These are phyloP conservation scores for Babesia ovata DNA, from an alignment of 169 alveolate species.

Conservation along the genomic window DNA sequence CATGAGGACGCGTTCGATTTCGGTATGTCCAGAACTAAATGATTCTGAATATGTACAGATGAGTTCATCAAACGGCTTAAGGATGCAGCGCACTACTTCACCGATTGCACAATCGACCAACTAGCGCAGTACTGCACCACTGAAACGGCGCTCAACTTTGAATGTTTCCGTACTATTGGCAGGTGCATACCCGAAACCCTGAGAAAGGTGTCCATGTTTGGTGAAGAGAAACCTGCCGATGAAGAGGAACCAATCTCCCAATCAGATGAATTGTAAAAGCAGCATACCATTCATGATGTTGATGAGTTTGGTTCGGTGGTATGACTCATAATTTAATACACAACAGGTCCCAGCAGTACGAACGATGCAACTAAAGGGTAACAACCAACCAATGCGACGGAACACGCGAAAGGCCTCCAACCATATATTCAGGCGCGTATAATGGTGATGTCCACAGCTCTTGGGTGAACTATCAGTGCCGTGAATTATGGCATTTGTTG, in stretches of 20 bases:
- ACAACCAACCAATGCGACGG: no score
- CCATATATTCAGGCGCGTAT: no score
- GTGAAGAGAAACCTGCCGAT: constrained; percentile 2
- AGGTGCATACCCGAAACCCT: constrained; percentile 36
- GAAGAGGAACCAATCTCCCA: no score
- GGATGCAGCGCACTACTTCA: constrained; percentile 8
- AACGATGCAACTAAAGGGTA: no score
- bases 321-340: no score
- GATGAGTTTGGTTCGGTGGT: neutral
- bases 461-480: no score
- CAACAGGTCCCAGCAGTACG: neutral
- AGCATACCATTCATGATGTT: no score
- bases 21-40: neutral
- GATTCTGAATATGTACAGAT: neutral
- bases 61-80: constrained; percentile 15
- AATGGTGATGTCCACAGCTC: no score
- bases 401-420: no score
- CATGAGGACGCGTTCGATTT: neutral
- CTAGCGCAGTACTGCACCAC: constrained; percentile 27
- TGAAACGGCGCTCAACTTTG: constrained; percentile 60
- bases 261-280: no score
- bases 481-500: no score
- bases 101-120: constrained; percentile 54
- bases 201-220: constrained; percentile 23
- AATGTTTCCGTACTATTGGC: constrained; percentile 62